Base-by-base conservation (phyloP, 2,329 filamentous ascomycete genomes). In the Penicillium verrucosum region DNA sequence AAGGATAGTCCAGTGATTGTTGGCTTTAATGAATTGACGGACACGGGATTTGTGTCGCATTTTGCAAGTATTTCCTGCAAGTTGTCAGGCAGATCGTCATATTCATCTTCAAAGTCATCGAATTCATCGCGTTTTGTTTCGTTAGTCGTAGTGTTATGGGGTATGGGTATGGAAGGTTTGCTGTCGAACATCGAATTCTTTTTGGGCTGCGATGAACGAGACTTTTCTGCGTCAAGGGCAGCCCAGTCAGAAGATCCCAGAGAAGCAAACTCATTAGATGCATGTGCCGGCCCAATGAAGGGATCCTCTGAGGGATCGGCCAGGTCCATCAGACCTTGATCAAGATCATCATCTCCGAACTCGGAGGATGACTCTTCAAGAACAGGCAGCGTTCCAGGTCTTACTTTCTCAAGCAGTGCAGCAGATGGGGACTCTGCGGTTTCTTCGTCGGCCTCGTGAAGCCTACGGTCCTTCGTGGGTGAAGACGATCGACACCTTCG, bases 41-140 rank as follows among this genome's bases (percentile, higher is more conserved):
- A 49, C 29, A 41, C 59, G 52, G 62, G 55, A 38, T 77, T 74
- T 10, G 69, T 73, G 59, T 85, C 82, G 65, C 81, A 84, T 49
- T 82, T 71, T 18, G 82, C 83, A 42, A 82, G 77, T 38, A 85
- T 75, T 51, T 83, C 78, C 60, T 86, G 81, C 49, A 87, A 70
- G 65, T 85, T 82, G 56, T 82, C 84, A 5, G 76, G 79, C 62
- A 85, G 81, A 7, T 82, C 75, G 45, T 87, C 84, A 59, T 87
- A 86, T 56, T 89, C 86, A 60, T 89, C 86, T 44, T 81, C 86
- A 73, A 89, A 88, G 43, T 88, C 86, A 50, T 88, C 83, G 42
- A 78, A 74, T 41, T 69, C 68, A 55, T 68, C 58, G 29, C 40
- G 25, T 44, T 66, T 60, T 47, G 51, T 45, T 56, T 63, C 60